Percentiles rank a stretch among this genome's conserved stretches.
Evolutionary conservation across 257 asterid species (phyloP).

Genomic region (Osmanthus fragrans): DNA sequence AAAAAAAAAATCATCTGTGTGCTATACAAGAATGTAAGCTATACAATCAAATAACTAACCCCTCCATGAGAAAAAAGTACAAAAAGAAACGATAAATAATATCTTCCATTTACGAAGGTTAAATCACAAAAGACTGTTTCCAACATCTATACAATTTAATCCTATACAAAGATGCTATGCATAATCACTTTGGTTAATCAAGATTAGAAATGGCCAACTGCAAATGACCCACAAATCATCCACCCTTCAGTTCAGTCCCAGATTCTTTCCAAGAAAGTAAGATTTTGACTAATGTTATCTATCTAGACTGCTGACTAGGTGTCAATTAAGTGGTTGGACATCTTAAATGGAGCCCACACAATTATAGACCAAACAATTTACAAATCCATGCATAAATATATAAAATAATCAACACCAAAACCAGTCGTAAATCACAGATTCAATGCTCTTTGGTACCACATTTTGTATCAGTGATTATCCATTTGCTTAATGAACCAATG

Average conservation of each 20-base stretch:
- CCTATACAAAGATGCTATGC: neutral
- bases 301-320: too few species aligned
- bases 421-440: neutral
- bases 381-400: neutral
- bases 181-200: neutral
- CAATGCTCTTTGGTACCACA: neutral
- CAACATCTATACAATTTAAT: conserved; percentile 1
- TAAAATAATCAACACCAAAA: neutral
- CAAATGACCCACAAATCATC: neutral
- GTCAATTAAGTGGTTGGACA: too few species aligned
- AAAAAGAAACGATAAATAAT: neutral
- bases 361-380: neutral
- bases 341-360: too few species aligned
- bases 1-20: too few species aligned
- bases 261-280: neutral
- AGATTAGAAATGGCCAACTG: neutral
- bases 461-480: neutral
- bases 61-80: neutral
- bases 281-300: too few species aligned
- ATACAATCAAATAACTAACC: neutral
- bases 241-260: neutral
- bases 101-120: neutral
- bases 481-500: neutral
- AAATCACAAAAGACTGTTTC: neutral
- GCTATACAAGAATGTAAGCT: neutral